Conservation (phyloP, 2,329 filamentous ascomycete genomes). For the Cladophialophora yegresii region DNA sequence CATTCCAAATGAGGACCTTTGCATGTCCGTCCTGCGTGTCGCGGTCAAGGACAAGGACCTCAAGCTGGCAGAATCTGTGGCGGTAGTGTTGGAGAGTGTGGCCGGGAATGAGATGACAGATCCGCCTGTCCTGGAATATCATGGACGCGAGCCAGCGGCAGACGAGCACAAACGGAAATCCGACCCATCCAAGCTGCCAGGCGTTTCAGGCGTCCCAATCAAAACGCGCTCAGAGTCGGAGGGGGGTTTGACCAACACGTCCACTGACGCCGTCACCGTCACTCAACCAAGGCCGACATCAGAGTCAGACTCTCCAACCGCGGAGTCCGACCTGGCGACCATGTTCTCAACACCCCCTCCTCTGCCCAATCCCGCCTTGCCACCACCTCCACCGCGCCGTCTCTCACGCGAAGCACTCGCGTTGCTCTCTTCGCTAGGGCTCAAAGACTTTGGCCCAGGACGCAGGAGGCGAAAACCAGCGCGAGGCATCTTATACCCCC, state of each 20-base stretch:
- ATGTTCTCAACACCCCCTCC: slow-evolving; percentile 16
- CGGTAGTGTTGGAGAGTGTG: slow-evolving; percentile 23
- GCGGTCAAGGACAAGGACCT: slow-evolving; percentile 20
- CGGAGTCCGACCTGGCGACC: background rate
- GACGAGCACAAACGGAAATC: slow-evolving; percentile 4
- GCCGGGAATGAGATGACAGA: slow-evolving; percentile 12
- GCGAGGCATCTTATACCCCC: slow-evolving; percentile 12
- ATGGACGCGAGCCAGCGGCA: background rate
- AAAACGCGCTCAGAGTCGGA: background rate
- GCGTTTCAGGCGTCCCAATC: background rate
- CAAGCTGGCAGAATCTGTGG: slow-evolving; percentile 25
- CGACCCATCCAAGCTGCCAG: slow-evolving; percentile 11
- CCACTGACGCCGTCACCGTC: too few relatives aligned
- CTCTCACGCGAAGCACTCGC: slow-evolving; percentile 16
- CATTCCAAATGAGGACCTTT: slow-evolving; percentile 48
- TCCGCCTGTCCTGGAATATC: slow-evolving; percentile 9
- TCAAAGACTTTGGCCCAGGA: background rate
- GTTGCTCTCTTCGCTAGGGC: slow-evolving; percentile 6
- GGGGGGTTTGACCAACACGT: background rate
- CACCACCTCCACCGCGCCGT: slow-evolving; percentile 7
- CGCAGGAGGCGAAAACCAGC: background rate
- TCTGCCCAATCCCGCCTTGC: background rate
- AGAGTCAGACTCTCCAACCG: background rate
- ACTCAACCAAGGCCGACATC: background rate
- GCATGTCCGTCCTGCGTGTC: slow-evolving; percentile 23